Conservation (phyloP, 805 yeast genomes). For the Lachancea nothofagi region DNA sequence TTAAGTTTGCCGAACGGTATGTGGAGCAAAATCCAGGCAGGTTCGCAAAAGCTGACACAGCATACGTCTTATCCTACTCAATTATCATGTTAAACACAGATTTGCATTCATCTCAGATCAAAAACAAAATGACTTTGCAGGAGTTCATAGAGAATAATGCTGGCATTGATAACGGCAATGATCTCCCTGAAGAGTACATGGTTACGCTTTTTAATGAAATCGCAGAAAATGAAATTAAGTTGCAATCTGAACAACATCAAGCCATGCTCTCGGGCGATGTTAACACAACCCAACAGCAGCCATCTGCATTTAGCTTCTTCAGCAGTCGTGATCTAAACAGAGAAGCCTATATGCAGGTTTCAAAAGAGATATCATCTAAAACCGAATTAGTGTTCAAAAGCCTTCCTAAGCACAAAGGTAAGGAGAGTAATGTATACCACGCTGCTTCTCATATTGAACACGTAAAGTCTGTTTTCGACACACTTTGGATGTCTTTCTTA, state of each 20-base stretch:
- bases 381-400: constrained; percentile 78
- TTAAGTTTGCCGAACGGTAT: constrained; percentile 92
- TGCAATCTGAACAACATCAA: constrained; percentile 90
- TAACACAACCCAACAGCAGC: constrained; percentile 33
- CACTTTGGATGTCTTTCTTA: constrained; percentile 92
- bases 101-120: constrained; percentile 82
- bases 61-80: constrained; percentile 87
- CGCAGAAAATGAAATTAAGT: constrained; percentile 75
- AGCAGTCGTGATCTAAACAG: constrained; percentile 64
- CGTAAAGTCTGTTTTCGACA: constrained; percentile 88
- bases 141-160: constrained; percentile 82
- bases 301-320: constrained; percentile 50
- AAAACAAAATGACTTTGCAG: constrained; percentile 79
- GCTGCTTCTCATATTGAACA: constrained; percentile 85
- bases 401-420: constrained; percentile 45
- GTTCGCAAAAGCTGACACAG: constrained; percentile 89
- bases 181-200: constrained; percentile 70
- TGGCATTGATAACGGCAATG: constrained; percentile 89
- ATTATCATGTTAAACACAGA: constrained; percentile 92
- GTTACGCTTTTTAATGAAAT: constrained; percentile 72
- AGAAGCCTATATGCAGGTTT: constrained; percentile 89
- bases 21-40: constrained; percentile 82
- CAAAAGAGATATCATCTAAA: constrained; percentile 83
- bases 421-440: constrained; percentile 51
- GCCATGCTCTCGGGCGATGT: constrained; percentile 70